phyloP scores from a whole-genome alignment of 805 yeast species.

The Sugiyamaella smithiae region DNA sequence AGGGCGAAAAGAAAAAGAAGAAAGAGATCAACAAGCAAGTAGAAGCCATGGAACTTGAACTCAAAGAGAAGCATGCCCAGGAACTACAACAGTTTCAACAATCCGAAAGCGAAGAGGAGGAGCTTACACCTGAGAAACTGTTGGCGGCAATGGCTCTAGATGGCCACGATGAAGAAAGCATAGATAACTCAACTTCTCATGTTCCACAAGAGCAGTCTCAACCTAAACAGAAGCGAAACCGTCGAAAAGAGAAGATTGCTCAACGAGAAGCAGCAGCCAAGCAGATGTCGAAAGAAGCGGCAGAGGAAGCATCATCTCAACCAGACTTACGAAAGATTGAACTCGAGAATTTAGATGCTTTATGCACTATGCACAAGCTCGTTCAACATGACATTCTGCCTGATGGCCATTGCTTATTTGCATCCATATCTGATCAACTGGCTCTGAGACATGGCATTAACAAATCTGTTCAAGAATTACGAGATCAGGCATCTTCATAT shows the following conservation, averaged over 20 bases:
- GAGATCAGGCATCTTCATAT: conserved; percentile 63
- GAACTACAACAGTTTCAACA: conserved; percentile 42
- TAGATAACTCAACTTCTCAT: neutral
- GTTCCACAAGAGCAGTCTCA: conserved; percentile 8
- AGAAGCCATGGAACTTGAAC: conserved; percentile 52
- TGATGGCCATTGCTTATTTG: conserved; percentile 93
- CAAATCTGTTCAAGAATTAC: conserved; percentile 48
- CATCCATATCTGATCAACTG: conserved; percentile 80
- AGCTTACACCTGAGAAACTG: conserved; percentile 63
- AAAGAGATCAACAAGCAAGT: conserved; percentile 63
- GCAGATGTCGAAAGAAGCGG: conserved; percentile 62
- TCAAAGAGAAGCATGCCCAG: conserved; percentile 51
- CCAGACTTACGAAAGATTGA: conserved; percentile 74
- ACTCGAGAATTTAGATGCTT: conserved; percentile 55
- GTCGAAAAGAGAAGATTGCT: conserved; percentile 82
- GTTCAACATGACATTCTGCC: conserved; percentile 69
- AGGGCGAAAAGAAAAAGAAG: conserved; percentile 54
- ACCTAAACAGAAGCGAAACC: conserved; percentile 52
- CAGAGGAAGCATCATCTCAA: conserved; percentile 58
- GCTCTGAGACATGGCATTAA: conserved; percentile 45
- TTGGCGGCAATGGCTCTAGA: conserved; percentile 56
- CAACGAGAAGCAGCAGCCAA: conserved; percentile 69
- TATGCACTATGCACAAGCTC: conserved; percentile 51
- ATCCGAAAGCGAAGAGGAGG: conserved; percentile 39
- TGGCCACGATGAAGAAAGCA: conserved; percentile 27